Base-by-base conservation (phyloP, 2,329 filamentous ascomycete genomes). In the Calonectria fujianensis region DNA sequence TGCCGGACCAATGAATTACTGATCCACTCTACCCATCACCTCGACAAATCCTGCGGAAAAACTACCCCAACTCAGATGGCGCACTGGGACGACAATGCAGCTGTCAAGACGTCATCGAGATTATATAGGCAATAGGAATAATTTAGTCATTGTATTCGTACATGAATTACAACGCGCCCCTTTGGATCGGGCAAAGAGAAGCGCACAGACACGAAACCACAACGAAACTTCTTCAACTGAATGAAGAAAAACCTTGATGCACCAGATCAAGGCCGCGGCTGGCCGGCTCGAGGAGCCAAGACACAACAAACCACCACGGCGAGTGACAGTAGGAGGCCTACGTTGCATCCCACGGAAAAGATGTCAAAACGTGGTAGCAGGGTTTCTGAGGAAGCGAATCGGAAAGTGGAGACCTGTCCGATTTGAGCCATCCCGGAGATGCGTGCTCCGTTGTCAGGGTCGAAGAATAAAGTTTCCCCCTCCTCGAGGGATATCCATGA, bases 341-440 rank as follows among this genome's bases (percentile, higher is more conserved):
- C 27, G 35, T 24, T 63, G 14, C 39, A 27, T 39, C 24, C 35
- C 24, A 63, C 57, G 35, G 57, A 41, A 18, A 41, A 27, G 35
- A 48, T 24, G 6, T 27, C 10, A 63, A 37, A 63, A 63, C 57
- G 57, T 63, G 57, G 57, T 63, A 27, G 16, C 57, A 39, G 57
- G 57, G 57, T 39, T 63, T 18, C 35, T 2, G 16, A 2, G 9
- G 57, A 27, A 63, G 14, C 18, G 32, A 63, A 63, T 63, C 57
- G 57, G 24, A 29, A 1, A 13, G 35, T 24, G 57, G 57, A n/a
- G 57, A 16, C 27, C 13, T 20, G 20, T 14, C 14, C 57, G 57
- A 63, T 63, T 63, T 13, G n/a, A 63, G 37, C n/a, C 24, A 63
- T 24, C 57, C 24, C 57, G 57, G 57, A 63, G 57, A 41, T 41